Conservation (phyloP, 129 eudicot species). For the Pseudognaphalium luteoalbum region DNA sequence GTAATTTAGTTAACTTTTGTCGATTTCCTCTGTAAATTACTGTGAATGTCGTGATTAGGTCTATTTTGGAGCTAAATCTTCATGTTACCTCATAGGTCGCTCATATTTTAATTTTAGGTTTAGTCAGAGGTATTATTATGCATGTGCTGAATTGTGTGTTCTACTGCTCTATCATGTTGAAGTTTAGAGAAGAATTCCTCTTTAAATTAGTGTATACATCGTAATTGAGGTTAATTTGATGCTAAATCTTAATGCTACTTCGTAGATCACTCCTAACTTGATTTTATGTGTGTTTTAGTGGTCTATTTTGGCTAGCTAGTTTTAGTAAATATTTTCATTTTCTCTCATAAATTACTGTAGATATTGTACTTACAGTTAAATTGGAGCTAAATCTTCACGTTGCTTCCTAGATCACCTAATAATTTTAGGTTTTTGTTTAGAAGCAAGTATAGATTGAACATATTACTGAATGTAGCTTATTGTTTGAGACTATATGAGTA, state of each 20-base stretch:
- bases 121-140: too few relatives aligned
- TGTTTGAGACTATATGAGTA: slow-evolving; percentile 16
- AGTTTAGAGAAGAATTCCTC: background rate
- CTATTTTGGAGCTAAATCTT: slow-evolving; percentile 11
- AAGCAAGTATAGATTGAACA: background rate
- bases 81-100: slow-evolving; percentile 4
- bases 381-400: slow-evolving; percentile 13
- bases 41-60: slow-evolving; percentile 4
- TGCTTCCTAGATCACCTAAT: background rate
- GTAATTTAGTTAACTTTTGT: background rate
- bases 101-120: background rate
- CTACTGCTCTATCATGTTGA: background rate
- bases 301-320: background rate
- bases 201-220: slow-evolving; percentile 14
- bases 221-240: background rate
- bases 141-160: background rate
- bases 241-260: too few relatives aligned
- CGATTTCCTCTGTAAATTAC: background rate
- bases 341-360: background rate
- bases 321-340: background rate
- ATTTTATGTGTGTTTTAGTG: background rate
- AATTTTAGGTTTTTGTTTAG: background rate
- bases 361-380: background rate
- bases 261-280: too few relatives aligned
- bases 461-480: background rate